Percentiles rank a stretch among this genome's conserved stretches.
phyloP scores from a whole-genome alignment of 192 early-diverging fungal species.

The Dissophora ornata region DNA sequence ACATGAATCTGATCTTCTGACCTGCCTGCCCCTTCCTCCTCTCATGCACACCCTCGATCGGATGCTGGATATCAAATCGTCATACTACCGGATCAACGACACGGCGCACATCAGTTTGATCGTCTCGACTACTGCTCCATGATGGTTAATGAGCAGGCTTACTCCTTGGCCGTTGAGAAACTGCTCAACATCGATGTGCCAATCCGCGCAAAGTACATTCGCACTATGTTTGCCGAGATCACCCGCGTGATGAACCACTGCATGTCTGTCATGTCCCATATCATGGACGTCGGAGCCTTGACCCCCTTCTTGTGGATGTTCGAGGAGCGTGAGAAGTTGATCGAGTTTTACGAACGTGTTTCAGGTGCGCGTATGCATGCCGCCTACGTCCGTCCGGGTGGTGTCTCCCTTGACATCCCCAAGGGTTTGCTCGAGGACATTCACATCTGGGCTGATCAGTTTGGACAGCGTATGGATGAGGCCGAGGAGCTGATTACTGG shows the following conservation, averaged over 20 bases:
- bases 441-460: conserved; percentile 93
- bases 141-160: conserved; percentile 99
- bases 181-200: conserved; percentile 98
- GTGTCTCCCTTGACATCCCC: conserved; percentile 93
- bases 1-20: neutral
- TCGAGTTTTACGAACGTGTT: conserved; percentile 99
- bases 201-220: conserved; percentile 93
- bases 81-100: neutral
- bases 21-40: neutral
- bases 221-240: conserved; percentile 97
- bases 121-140: conserved; percentile 98
- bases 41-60: too few species aligned
- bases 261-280: conserved; percentile 97
- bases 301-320: conserved; percentile 99
- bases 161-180: conserved; percentile 98
- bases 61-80: too few species aligned
- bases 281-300: conserved; percentile 97
- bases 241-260: conserved; percentile 98
- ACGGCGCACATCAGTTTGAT: conserved; percentile 72
- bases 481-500: conserved; percentile 92
- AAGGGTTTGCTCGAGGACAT: conserved; percentile 95
- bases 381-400: conserved; percentile 96
- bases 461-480: conserved; percentile 90
- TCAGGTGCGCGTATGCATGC: conserved; percentile 98
- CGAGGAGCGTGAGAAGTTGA: conserved; percentile 98